A percentile compares a stretch with the other conserved stretches of the same genome.
Evolutionary conservation across 1,284 basidiomycete species (phyloP).

Genomic region (Moesziomyces sp.): DNA sequence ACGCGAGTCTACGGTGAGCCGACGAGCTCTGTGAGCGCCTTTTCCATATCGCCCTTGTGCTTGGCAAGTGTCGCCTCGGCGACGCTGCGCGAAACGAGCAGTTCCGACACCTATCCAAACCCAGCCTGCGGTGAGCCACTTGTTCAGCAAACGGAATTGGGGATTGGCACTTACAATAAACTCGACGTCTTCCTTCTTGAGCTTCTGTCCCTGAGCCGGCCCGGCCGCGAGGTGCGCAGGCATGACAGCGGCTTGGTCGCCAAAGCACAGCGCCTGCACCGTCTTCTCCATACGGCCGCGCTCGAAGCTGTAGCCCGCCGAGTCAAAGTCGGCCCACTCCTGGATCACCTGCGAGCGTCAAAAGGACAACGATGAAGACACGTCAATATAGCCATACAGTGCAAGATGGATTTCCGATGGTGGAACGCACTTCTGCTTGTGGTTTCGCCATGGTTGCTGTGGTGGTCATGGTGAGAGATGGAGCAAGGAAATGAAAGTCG

Average conservation of each 20-base stretch:
- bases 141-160: neutral
- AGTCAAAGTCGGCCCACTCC: constrained; percentile 64
- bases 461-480: neutral
- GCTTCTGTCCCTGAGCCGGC: constrained; percentile 48
- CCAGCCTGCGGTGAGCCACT: neutral
- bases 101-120: constrained; percentile 21
- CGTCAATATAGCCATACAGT: neutral
- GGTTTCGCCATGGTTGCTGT: constrained; percentile 27
- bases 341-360: constrained; percentile 53
- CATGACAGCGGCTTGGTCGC: constrained; percentile 43
- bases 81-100: constrained; percentile 35
- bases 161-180: constrained; percentile 49
- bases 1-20: constrained; percentile 9
- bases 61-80: constrained; percentile 52
- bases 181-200: constrained; percentile 57
- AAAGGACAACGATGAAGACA: neutral
- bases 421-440: constrained; percentile 38
- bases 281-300: constrained; percentile 61
- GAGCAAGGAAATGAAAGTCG: neutral
- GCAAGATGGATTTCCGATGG: too few relatives aligned
- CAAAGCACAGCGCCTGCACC: constrained; percentile 57
- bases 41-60: constrained; percentile 46
- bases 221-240: constrained; percentile 39
- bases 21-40: constrained; percentile 37
- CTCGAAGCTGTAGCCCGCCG: constrained; percentile 60